Conservation (phyloP, 352 stramenopile species). For the Globisporangium abappressorium region DNA sequence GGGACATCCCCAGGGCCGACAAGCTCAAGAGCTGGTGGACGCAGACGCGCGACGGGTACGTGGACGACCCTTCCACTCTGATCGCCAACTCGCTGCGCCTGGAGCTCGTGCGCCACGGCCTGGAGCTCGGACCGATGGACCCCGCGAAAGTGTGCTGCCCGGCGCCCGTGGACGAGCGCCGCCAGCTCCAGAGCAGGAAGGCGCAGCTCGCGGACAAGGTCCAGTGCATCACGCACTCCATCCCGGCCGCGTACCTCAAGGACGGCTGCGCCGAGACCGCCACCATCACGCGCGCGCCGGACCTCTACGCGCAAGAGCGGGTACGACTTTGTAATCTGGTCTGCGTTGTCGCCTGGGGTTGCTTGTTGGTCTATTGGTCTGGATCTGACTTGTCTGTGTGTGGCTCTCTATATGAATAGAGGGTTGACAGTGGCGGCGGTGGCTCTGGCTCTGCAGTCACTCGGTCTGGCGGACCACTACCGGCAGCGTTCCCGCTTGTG, state of each 20-base stretch:
- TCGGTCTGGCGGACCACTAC: slow-evolving; percentile 20
- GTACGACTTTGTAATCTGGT: slow-evolving; percentile 10
- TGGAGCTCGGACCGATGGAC: slow-evolving; percentile 37
- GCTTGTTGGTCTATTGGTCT: background rate
- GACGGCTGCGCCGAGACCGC: slow-evolving; percentile 19
- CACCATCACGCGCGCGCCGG: slow-evolving; percentile 25
- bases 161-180: slow-evolving; percentile 38
- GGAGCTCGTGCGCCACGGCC: slow-evolving; percentile 31
- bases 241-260: slow-evolving; percentile 28
- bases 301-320: slow-evolving; percentile 43
- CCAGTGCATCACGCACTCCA: slow-evolving; percentile 32
- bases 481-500: slow-evolving; percentile 19
- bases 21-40: slow-evolving; percentile 62
- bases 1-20: slow-evolving; percentile 45
- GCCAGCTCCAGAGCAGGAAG: slow-evolving; percentile 27
- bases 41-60: slow-evolving; percentile 41
- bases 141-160: slow-evolving; percentile 41
- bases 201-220: slow-evolving; percentile 43
- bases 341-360: background rate
- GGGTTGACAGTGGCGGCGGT: background rate
- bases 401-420: background rate
- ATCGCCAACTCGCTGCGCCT: slow-evolving; percentile 43
- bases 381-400: background rate
- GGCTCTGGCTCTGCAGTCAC: background rate
- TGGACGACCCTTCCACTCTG: slow-evolving; percentile 45